phyloP scores from a whole-genome alignment of 768 basidiomycete species.

The Asterophora parasitica region DNA sequence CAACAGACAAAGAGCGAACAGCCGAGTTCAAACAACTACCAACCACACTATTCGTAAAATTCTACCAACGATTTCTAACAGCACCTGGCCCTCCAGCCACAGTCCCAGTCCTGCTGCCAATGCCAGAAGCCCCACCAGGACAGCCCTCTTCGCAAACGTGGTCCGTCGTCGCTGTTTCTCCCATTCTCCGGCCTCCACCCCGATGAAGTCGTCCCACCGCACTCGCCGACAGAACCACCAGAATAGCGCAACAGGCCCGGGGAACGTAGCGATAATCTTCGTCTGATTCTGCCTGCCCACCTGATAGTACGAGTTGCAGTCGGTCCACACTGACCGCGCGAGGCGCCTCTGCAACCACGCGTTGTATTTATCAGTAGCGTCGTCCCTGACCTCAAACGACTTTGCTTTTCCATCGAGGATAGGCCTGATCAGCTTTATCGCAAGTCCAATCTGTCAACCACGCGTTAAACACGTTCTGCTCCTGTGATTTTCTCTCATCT shows the following conservation, averaged over 20 bases:
- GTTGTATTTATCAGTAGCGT: constrained; percentile 47
- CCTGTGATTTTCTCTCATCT: constrained; percentile 6
- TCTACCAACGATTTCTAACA: neutral
- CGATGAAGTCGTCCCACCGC: constrained; percentile 38
- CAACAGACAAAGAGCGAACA: constrained; percentile 4
- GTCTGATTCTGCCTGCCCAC: constrained; percentile 31
- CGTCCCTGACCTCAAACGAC: constrained; percentile 44
- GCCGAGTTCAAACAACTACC: constrained; percentile 12
- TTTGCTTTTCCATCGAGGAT: constrained; percentile 43
- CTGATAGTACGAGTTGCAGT: constrained; percentile 52
- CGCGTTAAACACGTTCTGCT: constrained; percentile 11
- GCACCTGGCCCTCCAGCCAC: constrained; percentile 8
- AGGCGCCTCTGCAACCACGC: constrained; percentile 45
- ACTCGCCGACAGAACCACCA: constrained; percentile 47
- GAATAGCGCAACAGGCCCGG: constrained; percentile 45
- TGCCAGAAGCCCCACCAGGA: constrained; percentile 20
- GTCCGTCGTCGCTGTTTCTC: constrained; percentile 22
- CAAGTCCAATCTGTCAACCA: constrained; percentile 39
- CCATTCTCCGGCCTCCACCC: constrained; percentile 38
- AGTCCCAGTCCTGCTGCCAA: constrained; percentile 18
- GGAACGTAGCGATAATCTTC: constrained; percentile 47
- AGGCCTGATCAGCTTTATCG: constrained; percentile 47
- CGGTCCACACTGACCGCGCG: constrained; percentile 44
- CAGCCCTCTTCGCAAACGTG: constrained; percentile 18
- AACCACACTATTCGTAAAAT: constrained; percentile 1